Evolutionary conservation across 2,329 filamentous ascomycete genomes (phyloP).

Genomic region (Ophiostoma populinum): DNA sequence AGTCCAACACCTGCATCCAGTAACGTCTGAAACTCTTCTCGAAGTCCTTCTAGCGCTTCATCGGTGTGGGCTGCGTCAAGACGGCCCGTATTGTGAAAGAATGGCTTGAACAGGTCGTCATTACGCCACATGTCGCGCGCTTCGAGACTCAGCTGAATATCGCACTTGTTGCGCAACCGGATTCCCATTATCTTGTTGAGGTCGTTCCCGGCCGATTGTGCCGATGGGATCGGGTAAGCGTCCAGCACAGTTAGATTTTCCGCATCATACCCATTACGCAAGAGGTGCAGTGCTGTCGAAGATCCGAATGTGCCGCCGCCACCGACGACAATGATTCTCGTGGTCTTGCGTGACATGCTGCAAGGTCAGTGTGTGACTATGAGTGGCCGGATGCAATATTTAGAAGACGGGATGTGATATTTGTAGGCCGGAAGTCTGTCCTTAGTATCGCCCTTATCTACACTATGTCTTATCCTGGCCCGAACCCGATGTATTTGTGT

Average conservation of each 20-base stretch:
- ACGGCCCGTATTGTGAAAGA: constrained; percentile 1
- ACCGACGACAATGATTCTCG: not conserved
- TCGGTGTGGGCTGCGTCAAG: too few species aligned
- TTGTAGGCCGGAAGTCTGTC: too few species aligned
- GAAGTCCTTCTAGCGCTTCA: too few species aligned
- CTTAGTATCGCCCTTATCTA: too few species aligned
- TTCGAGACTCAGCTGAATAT: not conserved
- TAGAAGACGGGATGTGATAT: too few species aligned
- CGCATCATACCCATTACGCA: not conserved
- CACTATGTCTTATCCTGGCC: too few species aligned
- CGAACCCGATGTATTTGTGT: too few species aligned
- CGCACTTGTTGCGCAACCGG: not conserved
- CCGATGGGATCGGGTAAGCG: not conserved
- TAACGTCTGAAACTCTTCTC: not conserved
- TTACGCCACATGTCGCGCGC: constrained; percentile 1
- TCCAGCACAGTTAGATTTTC: not conserved
- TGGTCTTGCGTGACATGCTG: not conserved
- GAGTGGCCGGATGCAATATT: too few species aligned
- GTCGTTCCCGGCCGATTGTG: constrained; percentile 1
- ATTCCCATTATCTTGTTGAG: constrained; percentile 1
- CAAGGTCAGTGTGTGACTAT: too few species aligned
- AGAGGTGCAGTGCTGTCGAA: not conserved
- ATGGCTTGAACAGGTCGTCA: constrained; percentile 1
- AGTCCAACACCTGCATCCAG: not conserved
- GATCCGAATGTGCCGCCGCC: constrained; percentile 1